Percentiles rank a stretch among this genome's conserved stretches.
These are phyloP conservation scores for Zymoseptoria crescenta DNA, from an alignment of 2,329 filamentous ascomycete species.

Conservation along the genomic window DNA sequence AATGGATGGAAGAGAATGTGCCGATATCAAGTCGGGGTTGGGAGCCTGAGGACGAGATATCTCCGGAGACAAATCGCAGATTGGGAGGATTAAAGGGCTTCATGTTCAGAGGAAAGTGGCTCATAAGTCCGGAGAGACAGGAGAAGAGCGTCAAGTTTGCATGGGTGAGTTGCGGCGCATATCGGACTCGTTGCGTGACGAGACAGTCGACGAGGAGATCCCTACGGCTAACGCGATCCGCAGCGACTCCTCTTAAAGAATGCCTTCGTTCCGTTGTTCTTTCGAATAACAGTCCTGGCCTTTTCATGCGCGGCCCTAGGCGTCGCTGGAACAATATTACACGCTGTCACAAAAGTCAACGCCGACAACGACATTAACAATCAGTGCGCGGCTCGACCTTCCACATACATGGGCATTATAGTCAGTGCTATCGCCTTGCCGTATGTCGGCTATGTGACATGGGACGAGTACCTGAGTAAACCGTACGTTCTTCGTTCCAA, in stretches of 20 bases:
- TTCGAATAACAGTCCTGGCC: slow-evolving; percentile 72
- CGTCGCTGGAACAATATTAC: slow-evolving; percentile 67
- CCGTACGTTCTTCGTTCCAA: slow-evolving; percentile 45
- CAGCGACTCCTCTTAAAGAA: slow-evolving; percentile 63
- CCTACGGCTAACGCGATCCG: neutral
- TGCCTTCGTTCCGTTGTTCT: slow-evolving; percentile 74
- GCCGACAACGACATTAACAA: slow-evolving; percentile 22
- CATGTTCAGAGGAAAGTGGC: slow-evolving; percentile 31
- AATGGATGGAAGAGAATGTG: slow-evolving; percentile 44
- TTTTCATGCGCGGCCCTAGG: slow-evolving; percentile 78
- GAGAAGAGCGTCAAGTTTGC: slow-evolving; percentile 28
- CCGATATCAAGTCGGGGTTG: slow-evolving; percentile 43
- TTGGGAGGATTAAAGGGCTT: slow-evolving; percentile 37
- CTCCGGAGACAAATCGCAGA: slow-evolving; percentile 13
- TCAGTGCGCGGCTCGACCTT: slow-evolving; percentile 43
- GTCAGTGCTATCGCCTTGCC: slow-evolving; percentile 83
- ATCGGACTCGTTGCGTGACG: neutral
- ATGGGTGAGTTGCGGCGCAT: slow-evolving; percentile 22
- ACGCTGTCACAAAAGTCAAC: slow-evolving; percentile 35
- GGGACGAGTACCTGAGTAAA: slow-evolving; percentile 92
- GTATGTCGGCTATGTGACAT: slow-evolving; percentile 89
- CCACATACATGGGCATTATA: slow-evolving; percentile 79
- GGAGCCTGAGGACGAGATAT: slow-evolving; percentile 46
- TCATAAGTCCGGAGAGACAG: slow-evolving; percentile 35
- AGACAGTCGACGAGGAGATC: neutral